Evolutionary conservation across 805 yeast species (phyloP).

Genomic region (Deakozyma indianensis): DNA sequence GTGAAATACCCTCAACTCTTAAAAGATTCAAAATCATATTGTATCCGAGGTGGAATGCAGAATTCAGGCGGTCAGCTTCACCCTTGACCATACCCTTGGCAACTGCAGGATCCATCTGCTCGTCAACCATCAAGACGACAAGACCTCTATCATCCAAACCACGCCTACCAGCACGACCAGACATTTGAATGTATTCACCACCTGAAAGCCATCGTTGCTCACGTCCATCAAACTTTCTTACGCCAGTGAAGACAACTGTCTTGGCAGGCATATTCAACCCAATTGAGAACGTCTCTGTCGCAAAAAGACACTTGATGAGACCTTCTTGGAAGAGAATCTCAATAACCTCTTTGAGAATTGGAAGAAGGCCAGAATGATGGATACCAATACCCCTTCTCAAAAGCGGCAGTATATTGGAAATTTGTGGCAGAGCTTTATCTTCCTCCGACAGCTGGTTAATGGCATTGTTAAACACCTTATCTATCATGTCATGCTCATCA

Average conservation of each 20-base stretch:
- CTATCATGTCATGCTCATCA: slow-evolving; percentile 83
- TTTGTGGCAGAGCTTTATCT: slow-evolving; percentile 89
- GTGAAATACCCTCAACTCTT: slow-evolving; percentile 97
- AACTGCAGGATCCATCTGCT: slow-evolving; percentile 98
- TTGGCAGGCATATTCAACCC: slow-evolving; percentile 99
- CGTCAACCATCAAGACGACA: slow-evolving; percentile 98
- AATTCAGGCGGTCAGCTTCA: slow-evolving; percentile 92
- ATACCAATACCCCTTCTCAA: slow-evolving; percentile 94
- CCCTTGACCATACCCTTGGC: slow-evolving; percentile 99
- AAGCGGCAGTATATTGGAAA: slow-evolving; percentile 78
- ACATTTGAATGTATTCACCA: slow-evolving; percentile 99
- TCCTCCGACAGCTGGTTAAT: slow-evolving; percentile 74
- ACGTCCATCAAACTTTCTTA: slow-evolving; percentile 95
- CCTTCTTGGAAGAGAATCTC: slow-evolving; percentile 97
- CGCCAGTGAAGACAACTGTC: slow-evolving; percentile 94
- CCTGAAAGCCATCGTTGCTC: slow-evolving; percentile 99
- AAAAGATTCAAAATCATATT: slow-evolving; percentile 90
- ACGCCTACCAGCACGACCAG: slow-evolving; percentile 99
- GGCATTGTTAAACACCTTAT: slow-evolving; percentile 85
- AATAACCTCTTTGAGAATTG: slow-evolving; percentile 85
- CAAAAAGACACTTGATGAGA: slow-evolving; percentile 81
- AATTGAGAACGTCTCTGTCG: slow-evolving; percentile 96
- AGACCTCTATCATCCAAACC: slow-evolving; percentile 99
- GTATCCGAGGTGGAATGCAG: slow-evolving; percentile 95
- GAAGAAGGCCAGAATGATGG: slow-evolving; percentile 92